Base-by-base conservation (phyloP, 129 eudicot species). In the Chrysanthemum seticuspe region DNA sequence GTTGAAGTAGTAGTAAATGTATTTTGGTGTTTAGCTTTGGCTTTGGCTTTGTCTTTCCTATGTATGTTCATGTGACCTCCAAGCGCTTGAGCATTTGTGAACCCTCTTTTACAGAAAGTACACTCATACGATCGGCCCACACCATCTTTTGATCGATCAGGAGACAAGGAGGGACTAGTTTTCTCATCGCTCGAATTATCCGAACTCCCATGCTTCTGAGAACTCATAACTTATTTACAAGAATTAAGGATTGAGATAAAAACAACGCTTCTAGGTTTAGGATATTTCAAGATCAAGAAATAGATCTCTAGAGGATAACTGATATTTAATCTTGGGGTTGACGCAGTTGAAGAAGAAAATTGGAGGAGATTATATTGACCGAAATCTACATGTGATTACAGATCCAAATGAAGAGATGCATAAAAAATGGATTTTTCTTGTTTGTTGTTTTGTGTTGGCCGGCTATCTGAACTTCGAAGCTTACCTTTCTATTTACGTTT, bases 11-110 rank as follows among this genome's bases (percentile, higher is more conserved):
- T 66, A n/a, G 54, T 76, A 69, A 61, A 36, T 4, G 13, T n/a
- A 1, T 45, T 59, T 49, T 73, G 76, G 36, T 72, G 72, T 69
- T 84, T 89, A 73, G 87, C 91, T 52, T 84, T 84, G 36, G 82
- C 85, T 75, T 84, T 89, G 68, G 87, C 89, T 49, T 84, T 84
- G 49, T 86, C 92, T 80, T 84, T 86, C 72, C 96, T 78, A 60
- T 89, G 96, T 21, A 89, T 86, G 34, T 89, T 89, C 92, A 89
- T 90, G 72, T 90, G 93, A n/a, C 96, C 96, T 14, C 96, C 96
- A 15, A 90, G 74, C 13, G 96, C 96, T 77, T 90, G 96, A 47
- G 96, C 93, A 67, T 87, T 87, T 48, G 93, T 87, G 80, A 90
- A 90, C 36, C 93, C 96, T 71, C 93, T 76, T 78, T 87, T 90